These are phyloP conservation scores for Rhizomucor miehei DNA, from an alignment of 371 early-diverging fungal species.

Conservation along the genomic window DNA sequence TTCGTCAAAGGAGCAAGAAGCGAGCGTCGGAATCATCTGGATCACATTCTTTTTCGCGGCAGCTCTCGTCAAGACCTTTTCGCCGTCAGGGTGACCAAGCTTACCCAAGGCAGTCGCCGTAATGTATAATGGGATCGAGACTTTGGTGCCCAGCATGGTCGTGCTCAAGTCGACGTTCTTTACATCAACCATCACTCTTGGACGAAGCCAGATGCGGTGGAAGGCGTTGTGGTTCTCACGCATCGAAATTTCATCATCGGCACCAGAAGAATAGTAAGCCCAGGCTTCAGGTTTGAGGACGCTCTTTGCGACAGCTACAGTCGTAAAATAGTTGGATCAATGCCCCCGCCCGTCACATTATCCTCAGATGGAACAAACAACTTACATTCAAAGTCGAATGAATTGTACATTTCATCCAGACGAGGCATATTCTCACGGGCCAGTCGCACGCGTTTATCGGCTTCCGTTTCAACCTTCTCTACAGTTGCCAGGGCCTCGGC, in stretches of 20 bases:
- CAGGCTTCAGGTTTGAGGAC: slow-evolving; percentile 68
- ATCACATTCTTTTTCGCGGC: slow-evolving; percentile 47
- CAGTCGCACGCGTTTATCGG: slow-evolving; percentile 32
- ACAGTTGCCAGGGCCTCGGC: slow-evolving; percentile 19
- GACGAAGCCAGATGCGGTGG: slow-evolving; percentile 74
- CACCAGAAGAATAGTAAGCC: slow-evolving; percentile 84
- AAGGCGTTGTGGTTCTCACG: slow-evolving; percentile 77
- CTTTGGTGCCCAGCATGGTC: slow-evolving; percentile 60
- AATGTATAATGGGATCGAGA: slow-evolving; percentile 51
- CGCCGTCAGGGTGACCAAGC: slow-evolving; percentile 77
- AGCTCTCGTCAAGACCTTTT: slow-evolving; percentile 66
- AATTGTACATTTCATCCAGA: slow-evolving; percentile 62
- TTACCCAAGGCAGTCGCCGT: slow-evolving; percentile 68
- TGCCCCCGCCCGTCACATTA: no score
- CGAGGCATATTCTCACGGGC: slow-evolving; percentile 53
- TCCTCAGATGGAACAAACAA: neutral
- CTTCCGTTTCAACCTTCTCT: slow-evolving; percentile 32
- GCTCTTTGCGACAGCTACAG: slow-evolving; percentile 57
- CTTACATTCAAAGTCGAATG: slow-evolving; percentile 73
- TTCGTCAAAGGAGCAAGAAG: slow-evolving; percentile 70
- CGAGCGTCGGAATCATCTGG: slow-evolving; percentile 74
- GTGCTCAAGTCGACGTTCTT: slow-evolving; percentile 60
- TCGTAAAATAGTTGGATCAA: neutral
- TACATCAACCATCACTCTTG: slow-evolving; percentile 77
- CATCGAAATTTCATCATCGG: slow-evolving; percentile 83